A percentile compares a stretch with the other conserved stretches of the same genome.
These are phyloP conservation scores for Colletotrichum trifolii DNA, from an alignment of 2,329 filamentous ascomycete genomes.

Conservation along the genomic window DNA sequence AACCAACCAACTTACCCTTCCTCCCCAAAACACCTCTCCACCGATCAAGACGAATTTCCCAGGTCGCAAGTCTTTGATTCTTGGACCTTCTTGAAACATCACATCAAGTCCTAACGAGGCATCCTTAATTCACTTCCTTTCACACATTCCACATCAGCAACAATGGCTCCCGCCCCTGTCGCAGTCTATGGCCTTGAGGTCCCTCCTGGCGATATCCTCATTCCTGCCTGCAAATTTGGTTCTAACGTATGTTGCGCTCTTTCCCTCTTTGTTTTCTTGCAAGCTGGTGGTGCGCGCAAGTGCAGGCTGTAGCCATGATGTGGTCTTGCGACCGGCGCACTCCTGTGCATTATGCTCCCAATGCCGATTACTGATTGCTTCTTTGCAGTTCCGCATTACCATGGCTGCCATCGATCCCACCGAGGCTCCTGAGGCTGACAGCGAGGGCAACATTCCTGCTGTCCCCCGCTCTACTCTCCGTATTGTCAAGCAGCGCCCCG, in stretches of 20 bases:
- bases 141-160: conserved; percentile 39
- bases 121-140: conserved; percentile 6
- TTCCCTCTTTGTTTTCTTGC: not conserved
- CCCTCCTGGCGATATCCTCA: conserved; percentile 83
- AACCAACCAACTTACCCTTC: conserved; percentile 25
- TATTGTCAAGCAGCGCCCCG: conserved; percentile 80
- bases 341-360: not conserved
- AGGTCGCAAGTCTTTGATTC: conserved; percentile 22
- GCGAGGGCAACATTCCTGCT: conserved; percentile 68
- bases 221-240: conserved; percentile 84
- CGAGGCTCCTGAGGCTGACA: conserved; percentile 75
- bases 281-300: not conserved
- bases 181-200: conserved; percentile 94
- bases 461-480: conserved; percentile 87
- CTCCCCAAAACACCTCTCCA: not conserved
- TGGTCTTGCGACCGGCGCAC: conserved; percentile 21
- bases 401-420: conserved; percentile 98
- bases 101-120: conserved; percentile 25
- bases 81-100: conserved; percentile 36
- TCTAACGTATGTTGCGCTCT: conserved; percentile 75
- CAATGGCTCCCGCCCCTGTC: conserved; percentile 71
- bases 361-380: conserved; percentile 43
- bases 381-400: conserved; percentile 86
- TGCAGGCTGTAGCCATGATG: not conserved
- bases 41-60: conserved; percentile 1